These are phyloP conservation scores for Neckera pumila DNA, from an alignment of 225 moss, liverwort and hornwort genomes.

Conservation along the genomic window DNA sequence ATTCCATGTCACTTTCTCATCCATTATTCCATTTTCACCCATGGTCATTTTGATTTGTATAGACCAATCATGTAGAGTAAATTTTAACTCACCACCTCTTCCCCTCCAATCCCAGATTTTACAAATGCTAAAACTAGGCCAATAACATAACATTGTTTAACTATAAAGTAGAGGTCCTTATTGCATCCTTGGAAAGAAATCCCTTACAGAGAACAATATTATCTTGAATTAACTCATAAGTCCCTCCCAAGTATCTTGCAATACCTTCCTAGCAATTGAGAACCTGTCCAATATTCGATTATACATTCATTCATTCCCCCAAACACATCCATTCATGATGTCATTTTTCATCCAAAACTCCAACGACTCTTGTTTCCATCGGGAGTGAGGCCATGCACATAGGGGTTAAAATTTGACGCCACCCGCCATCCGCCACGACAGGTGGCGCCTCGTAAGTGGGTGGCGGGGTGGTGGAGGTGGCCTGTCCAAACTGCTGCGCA, in stretches of 20 bases:
- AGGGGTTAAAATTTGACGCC: no score
- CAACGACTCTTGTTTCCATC: not conserved
- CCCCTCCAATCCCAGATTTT: not conserved
- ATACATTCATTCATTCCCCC: not conserved
- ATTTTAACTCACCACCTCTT: no score
- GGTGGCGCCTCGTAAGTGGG: no score
- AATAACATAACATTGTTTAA: not conserved
- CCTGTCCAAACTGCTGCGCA: no score
- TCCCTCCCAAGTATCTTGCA: not conserved
- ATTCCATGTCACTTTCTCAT: not conserved
- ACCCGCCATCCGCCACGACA: no score
- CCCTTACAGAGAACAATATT: not conserved
- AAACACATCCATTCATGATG: not conserved
- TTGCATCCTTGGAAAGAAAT: not conserved
- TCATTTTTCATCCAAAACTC: not conserved
- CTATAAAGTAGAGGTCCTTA: accelerated
- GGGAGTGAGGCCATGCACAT: no score
- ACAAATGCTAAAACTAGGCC: no score
- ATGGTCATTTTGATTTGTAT: not conserved
- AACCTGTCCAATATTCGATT: not conserved
- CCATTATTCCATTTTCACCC: not conserved
- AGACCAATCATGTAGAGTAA: no score
- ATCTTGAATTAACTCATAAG: not conserved
- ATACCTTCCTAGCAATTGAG: not conserved
- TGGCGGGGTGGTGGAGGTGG: no score